phyloP scores from a whole-genome alignment of 2,329 filamentous ascomycete genomes.

The Aspergillus persii region DNA sequence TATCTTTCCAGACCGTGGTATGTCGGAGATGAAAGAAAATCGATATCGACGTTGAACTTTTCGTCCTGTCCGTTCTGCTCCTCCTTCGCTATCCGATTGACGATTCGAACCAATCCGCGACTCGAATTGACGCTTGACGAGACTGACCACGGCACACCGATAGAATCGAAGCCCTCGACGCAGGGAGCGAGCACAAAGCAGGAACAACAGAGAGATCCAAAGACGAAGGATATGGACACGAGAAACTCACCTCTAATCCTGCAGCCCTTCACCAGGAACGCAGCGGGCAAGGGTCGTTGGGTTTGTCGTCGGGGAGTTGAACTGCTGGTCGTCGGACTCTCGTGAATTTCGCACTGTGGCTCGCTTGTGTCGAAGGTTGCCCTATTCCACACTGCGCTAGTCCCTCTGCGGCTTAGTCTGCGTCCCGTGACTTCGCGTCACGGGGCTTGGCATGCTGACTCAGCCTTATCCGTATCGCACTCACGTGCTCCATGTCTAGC shows the following conservation, averaged over 20 bases:
- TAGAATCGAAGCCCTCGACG: neutral
- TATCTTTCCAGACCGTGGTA: neutral
- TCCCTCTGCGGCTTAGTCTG: slow-evolving; percentile 18
- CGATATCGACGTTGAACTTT: neutral
- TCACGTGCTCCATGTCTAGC: no score
- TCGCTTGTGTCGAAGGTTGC: slow-evolving; percentile 44
- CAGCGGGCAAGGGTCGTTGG: slow-evolving; percentile 40
- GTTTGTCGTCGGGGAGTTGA: slow-evolving; percentile 39
- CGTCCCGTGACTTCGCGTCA: slow-evolving; percentile 23
- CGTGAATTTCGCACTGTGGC: slow-evolving; percentile 46
- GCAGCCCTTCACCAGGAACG: slow-evolving; percentile 47
- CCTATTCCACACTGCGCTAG: slow-evolving; percentile 39
- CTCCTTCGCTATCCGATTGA: neutral
- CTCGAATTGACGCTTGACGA: neutral
- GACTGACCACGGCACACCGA: slow-evolving; percentile 11
- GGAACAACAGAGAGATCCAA: slow-evolving; percentile 18
- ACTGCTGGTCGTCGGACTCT: slow-evolving; percentile 38
- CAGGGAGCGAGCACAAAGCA: slow-evolving; percentile 25
- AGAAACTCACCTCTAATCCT: slow-evolving; percentile 43
- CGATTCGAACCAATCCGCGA: neutral
- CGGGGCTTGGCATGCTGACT: slow-evolving; percentile 9
- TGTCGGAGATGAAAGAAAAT: neutral
- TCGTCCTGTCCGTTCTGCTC: neutral
- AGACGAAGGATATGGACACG: slow-evolving; percentile 9
- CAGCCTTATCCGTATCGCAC: neutral